These are phyloP conservation scores for Euclidium syriacum DNA, from an alignment of 345 rosid species.

Conservation along the genomic window DNA sequence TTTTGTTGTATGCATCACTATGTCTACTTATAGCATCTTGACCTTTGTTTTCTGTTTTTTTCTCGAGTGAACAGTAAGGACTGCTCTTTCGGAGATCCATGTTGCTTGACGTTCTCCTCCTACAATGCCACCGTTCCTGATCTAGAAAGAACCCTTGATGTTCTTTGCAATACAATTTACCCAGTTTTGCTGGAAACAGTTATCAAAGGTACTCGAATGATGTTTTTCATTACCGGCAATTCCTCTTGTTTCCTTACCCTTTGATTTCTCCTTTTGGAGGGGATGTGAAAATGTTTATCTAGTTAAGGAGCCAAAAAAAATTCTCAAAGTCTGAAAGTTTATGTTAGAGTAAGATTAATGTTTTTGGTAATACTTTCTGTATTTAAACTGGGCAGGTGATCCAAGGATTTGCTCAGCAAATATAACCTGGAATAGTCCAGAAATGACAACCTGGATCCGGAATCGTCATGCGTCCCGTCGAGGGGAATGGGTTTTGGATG, in stretches of 20 bases:
- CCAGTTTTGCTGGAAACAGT: slow-evolving; percentile 72
- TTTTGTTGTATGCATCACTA: background rate
- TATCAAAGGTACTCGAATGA: slow-evolving; percentile 64
- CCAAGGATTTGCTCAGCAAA: slow-evolving; percentile 67
- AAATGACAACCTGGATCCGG: slow-evolving; percentile 62
- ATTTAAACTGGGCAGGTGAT: slow-evolving; percentile 59
- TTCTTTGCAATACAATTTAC: slow-evolving; percentile 60
- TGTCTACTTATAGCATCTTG: slow-evolving; percentile 9
- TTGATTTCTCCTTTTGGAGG: background rate
- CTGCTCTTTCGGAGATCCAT: slow-evolving; percentile 54
- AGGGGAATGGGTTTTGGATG: slow-evolving; percentile 76
- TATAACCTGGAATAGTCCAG: slow-evolving; percentile 72
- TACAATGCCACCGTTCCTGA: slow-evolving; percentile 36
- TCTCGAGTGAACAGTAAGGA: slow-evolving; percentile 48
- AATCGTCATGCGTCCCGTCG: slow-evolving; percentile 42
- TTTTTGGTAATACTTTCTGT: slow-evolving; percentile 5
- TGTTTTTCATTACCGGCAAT: background rate
- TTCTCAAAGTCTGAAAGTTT: slow-evolving; percentile 2
- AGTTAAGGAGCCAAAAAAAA: background rate
- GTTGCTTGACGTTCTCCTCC: slow-evolving; percentile 66
- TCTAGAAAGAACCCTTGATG: slow-evolving; percentile 42
- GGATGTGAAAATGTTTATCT: background rate
- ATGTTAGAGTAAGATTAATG: slow-evolving; percentile 1
- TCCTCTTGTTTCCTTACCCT: background rate
- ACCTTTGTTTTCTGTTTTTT: slow-evolving; percentile 15